These are phyloP conservation scores for Neurospora sp. DNA, from an alignment of 2,329 filamentous ascomycete species.

Conservation along the genomic window DNA sequence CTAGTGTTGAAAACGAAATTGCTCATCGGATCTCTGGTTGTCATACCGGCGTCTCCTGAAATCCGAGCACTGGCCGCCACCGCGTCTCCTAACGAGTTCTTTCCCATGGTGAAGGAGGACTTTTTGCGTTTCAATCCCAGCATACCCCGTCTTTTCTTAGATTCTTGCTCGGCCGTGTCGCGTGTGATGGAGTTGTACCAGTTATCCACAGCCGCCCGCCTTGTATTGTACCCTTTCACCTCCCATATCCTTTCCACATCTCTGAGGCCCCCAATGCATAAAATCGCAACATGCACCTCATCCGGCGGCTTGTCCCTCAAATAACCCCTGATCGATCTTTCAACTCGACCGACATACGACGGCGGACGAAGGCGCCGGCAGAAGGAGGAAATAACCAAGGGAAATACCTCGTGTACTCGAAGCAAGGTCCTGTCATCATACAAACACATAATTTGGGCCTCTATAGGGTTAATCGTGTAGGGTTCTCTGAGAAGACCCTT, in stretches of 20 bases:
- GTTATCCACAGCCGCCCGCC: conserved; percentile 47
- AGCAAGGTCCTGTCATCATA: conserved; percentile 55
- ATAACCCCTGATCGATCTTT: conserved; percentile 54
- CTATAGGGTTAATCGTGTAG: conserved; percentile 54
- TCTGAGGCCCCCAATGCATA: conserved; percentile 51
- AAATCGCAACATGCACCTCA: conserved; percentile 50
- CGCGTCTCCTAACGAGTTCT: conserved; percentile 16
- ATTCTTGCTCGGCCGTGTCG: conserved; percentile 30
- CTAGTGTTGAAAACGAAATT: conserved; percentile 49
- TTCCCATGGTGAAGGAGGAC: conserved; percentile 30
- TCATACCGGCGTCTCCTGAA: neutral
- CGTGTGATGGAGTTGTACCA: conserved; percentile 47
- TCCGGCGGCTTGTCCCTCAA: conserved; percentile 52
- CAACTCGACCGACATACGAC: conserved; percentile 53
- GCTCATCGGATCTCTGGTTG: conserved; percentile 21
- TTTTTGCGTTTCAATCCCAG: conserved; percentile 50
- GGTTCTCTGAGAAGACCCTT: conserved; percentile 41
- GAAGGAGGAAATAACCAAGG: conserved; percentile 54
- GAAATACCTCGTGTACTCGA: conserved; percentile 55
- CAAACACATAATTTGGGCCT: conserved; percentile 51
- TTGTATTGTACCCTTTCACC: conserved; percentile 54
- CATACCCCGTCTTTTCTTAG: conserved; percentile 43
- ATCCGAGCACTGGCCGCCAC: conserved; percentile 4
- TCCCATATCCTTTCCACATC: conserved; percentile 58
- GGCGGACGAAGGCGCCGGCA: conserved; percentile 52